Percentiles rank a stretch among this genome's conserved stretches.
Conservation (phyloP, 352 stramenopile genomes). For the Phytophthora pinifolia region DNA sequence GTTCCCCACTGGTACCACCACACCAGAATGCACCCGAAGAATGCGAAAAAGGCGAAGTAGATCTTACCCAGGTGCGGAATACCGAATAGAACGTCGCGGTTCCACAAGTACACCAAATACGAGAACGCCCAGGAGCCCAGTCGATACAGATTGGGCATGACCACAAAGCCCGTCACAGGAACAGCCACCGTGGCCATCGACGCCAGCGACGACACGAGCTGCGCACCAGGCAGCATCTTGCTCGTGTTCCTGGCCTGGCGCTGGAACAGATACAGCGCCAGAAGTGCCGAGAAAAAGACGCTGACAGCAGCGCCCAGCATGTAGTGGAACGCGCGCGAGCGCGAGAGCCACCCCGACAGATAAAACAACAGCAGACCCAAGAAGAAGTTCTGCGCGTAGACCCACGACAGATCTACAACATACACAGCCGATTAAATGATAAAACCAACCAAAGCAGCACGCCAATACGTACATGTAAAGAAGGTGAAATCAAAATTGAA, state of each 20-base stretch:
- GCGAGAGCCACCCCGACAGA: slow-evolving; percentile 58
- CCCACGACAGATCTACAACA: slow-evolving; percentile 55
- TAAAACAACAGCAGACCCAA: slow-evolving; percentile 72
- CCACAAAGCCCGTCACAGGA: slow-evolving; percentile 73
- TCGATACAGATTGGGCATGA: slow-evolving; percentile 74
- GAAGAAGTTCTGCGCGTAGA: slow-evolving; percentile 78
- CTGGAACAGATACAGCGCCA: slow-evolving; percentile 81
- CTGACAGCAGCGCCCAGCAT: slow-evolving; percentile 61
- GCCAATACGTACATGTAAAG: slow-evolving; percentile 59
- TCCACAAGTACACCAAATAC: slow-evolving; percentile 72
- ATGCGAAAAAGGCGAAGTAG: slow-evolving; percentile 80
- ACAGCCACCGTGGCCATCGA: slow-evolving; percentile 71
- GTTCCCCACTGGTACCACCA: slow-evolving; percentile 89
- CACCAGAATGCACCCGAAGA: slow-evolving; percentile 69
- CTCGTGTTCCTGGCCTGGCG: slow-evolving; percentile 69
- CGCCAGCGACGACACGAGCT: slow-evolving; percentile 69
- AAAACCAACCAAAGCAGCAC: background rate
- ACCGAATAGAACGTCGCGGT: slow-evolving; percentile 65
- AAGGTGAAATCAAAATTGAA: slow-evolving; percentile 61
- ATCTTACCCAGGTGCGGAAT: slow-evolving; percentile 85
- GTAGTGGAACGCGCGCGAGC: slow-evolving; percentile 82
- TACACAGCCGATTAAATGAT: background rate
- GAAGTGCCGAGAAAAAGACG: slow-evolving; percentile 73
- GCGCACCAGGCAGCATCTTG: slow-evolving; percentile 68
- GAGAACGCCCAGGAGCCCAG: slow-evolving; percentile 55